Conservation (phyloP, 805 yeast species). For the Ogataea paradorogensis region DNA sequence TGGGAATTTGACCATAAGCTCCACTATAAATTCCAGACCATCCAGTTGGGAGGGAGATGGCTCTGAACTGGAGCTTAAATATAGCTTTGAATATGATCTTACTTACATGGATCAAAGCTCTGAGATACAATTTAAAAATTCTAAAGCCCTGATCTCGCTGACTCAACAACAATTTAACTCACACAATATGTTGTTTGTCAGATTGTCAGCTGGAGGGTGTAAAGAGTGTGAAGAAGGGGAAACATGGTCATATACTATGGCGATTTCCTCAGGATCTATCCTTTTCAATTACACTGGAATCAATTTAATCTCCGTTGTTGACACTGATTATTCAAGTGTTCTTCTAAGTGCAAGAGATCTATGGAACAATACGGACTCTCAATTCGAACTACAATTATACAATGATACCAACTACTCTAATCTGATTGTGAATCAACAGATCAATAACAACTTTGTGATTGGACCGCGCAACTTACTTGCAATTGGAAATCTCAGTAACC, state of each 20-base stretch:
- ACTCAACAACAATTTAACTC: not conserved
- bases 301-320: slow-evolving; percentile 56
- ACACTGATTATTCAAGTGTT: slow-evolving; percentile 66
- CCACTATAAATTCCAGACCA: slow-evolving; percentile 3
- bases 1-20: slow-evolving; percentile 4
- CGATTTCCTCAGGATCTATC: slow-evolving; percentile 57
- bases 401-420: slow-evolving; percentile 43
- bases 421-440: slow-evolving; percentile 40
- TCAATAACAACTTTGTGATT: slow-evolving; percentile 15
- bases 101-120: not conserved
- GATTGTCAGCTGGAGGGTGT: slow-evolving; percentile 26
- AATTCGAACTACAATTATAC: slow-evolving; percentile 18
- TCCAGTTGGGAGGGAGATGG: slow-evolving; percentile 3
- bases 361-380: slow-evolving; percentile 1
- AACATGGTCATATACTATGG: slow-evolving; percentile 61
- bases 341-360: slow-evolving; percentile 36
- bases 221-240: slow-evolving; percentile 18
- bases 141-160: not conserved
- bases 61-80: slow-evolving; percentile 6
- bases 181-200: slow-evolving; percentile 4
- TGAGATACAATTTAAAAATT: slow-evolving; percentile 2
- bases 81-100: slow-evolving; percentile 9
- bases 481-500: slow-evolving; percentile 55
- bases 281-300: slow-evolving; percentile 67
- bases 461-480: slow-evolving; percentile 47